Conservation (phyloP, 495 filamentous ascomycete species). For the Pseudevernia furfuracea region DNA sequence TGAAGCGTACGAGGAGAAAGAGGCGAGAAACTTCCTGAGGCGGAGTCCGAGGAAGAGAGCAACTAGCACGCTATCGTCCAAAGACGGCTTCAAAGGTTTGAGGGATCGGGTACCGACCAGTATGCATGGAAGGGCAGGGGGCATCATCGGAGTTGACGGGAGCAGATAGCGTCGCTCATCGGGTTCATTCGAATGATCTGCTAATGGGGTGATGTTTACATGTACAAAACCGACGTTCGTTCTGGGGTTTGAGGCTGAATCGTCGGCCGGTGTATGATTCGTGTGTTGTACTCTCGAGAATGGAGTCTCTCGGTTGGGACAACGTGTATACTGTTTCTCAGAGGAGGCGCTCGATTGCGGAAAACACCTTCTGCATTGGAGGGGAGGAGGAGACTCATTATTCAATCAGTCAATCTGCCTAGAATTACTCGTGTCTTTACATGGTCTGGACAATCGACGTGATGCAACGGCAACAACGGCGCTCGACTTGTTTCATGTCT, state of each 20-base stretch:
- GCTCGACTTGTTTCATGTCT: no score
- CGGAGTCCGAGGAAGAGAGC: constrained; percentile 19
- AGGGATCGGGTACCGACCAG: constrained; percentile 23
- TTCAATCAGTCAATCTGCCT: no score
- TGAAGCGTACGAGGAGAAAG: constrained; percentile 24
- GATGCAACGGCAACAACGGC: background rate
- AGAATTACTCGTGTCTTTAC: background rate
- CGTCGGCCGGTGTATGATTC: background rate
- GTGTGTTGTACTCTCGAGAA: background rate
- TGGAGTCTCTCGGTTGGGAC: background rate
- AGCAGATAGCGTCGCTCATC: constrained; percentile 13
- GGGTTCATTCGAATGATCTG: background rate
- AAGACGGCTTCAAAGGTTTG: constrained; percentile 25
- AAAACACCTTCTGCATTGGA: background rate
- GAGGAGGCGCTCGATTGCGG: background rate
- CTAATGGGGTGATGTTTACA: background rate
- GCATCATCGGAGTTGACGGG: constrained; percentile 21
- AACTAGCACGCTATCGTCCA: constrained; percentile 21
- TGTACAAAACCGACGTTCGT: constrained; percentile 17
- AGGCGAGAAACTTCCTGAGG: constrained; percentile 18
- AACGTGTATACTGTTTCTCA: background rate
- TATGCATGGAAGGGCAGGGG: constrained; percentile 24
- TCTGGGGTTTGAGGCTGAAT: background rate
- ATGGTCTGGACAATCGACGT: background rate
- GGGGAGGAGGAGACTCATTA: background rate